phyloP scores from a whole-genome alignment of 78 protist genomes.

The Dictyostelium purpureum region DNA sequence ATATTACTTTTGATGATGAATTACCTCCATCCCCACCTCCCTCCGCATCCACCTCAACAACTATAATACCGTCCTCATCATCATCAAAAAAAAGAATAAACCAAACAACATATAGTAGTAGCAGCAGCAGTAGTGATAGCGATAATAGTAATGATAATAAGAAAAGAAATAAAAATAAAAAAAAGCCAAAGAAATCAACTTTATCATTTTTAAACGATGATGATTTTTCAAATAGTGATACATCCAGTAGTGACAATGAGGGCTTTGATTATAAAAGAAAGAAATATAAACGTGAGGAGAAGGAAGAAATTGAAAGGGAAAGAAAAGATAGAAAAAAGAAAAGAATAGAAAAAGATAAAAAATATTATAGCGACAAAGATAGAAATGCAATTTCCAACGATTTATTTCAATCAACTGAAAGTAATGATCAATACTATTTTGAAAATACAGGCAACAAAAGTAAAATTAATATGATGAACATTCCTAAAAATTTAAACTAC shows the following conservation, averaged over 20 bases:
- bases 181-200: background rate
- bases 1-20: background rate
- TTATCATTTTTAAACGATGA: background rate
- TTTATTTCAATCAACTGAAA: background rate
- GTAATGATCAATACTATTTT: background rate
- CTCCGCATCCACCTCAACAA: too few species aligned
- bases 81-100: too few species aligned
- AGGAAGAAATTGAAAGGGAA: too few species aligned
- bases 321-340: background rate
- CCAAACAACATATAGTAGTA: too few species aligned
- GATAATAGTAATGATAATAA: background rate
- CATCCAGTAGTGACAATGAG: background rate
- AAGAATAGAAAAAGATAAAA: background rate
- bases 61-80: too few species aligned
- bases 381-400: background rate
- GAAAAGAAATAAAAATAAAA: background rate
- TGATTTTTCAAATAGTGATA: background rate
- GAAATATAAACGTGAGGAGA: background rate
- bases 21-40: too few species aligned
- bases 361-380: background rate
- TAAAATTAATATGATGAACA: background rate
- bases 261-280: background rate
- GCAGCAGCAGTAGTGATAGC: background rate
- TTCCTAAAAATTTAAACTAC: constrained; percentile 49
- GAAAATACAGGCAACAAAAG: constrained; percentile 3